Evolutionary conservation across 331 rosid species (phyloP).

Genomic region (Telfairia occidentalis): DNA sequence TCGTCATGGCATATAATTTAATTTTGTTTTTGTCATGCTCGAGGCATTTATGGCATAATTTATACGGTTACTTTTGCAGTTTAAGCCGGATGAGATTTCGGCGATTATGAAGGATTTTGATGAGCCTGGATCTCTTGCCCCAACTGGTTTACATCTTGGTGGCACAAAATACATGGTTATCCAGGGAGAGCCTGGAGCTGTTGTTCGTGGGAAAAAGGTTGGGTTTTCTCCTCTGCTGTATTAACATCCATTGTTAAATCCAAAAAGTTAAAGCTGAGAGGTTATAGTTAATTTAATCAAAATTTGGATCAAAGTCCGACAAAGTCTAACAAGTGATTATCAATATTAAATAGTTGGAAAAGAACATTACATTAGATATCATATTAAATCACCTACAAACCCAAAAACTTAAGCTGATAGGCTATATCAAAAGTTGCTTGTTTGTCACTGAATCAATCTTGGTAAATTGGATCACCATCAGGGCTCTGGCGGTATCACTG

Average conservation of each 20-base stretch:
- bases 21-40: not conserved
- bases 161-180: not conserved
- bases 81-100: conserved; percentile 5
- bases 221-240: not conserved
- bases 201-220: conserved; percentile 10
- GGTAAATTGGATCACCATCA: not conserved
- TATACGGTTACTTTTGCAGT: conserved; percentile 2
- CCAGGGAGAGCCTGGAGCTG: conserved; percentile 4
- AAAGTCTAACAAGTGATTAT: too few species aligned
- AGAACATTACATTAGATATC: too few species aligned
- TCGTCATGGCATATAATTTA: not conserved
- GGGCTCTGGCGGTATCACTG: not conserved
- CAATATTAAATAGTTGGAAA: too few species aligned
- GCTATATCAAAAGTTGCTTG: too few species aligned
- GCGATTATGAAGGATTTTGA: conserved; percentile 20
- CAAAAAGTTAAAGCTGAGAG: too few species aligned
- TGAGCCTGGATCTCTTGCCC: conserved; percentile 21
- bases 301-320: too few species aligned
- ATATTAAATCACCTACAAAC: too few species aligned
- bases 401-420: too few species aligned
- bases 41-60: not conserved
- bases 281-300: too few species aligned
- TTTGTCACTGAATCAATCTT: not conserved
- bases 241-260: too few species aligned
- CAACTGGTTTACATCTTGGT: conserved; percentile 6